Base-by-base conservation (phyloP, 768 basidiomycete genomes). In the Steccherinum ochraceum region DNA sequence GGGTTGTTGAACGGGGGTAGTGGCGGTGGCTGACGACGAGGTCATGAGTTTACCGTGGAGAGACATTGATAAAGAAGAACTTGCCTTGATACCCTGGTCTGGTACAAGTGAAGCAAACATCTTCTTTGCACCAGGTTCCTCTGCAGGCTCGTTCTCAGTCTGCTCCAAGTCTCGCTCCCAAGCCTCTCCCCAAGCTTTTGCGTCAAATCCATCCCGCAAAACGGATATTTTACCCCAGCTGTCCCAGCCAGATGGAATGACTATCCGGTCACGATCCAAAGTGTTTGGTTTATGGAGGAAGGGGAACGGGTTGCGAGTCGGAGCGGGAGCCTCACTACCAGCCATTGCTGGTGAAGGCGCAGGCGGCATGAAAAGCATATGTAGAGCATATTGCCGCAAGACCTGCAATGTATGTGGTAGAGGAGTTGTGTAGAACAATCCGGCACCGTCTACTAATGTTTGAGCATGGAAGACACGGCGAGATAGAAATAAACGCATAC, bases 181-280 rank as follows among this genome's bases (percentile, higher is more conserved):
- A 39, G 82, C 86, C 51, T 88, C 86, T 3, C 83, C 86, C 83
- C 85, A 88, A 44, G 72, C 62, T 53, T 81, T 84, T 1, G 89
- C 83, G 48, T 96, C 93, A 59, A 97, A 99, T 0, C 89, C 89
- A 39, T 98, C 96, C 50, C 93, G 72, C 49, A 98, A 69, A 1
- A 97, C 86, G 2, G 77, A 73, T 51, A 97, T 95, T 72, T 97
- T 98, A 0, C 94, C 93, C 89, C 92, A 96, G 57, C 89, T 91
- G 63, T 98, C 96, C 96, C 96, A 99, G 1, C 96, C 96, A 1
- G 91, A 80, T 1, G 95, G 96, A 4, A 98, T 83, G 41, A 96
- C 80, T 47, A 97, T 86, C 12, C 81, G 84, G 61, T 97, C 94
- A 25, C 96, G 83, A 64, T 98, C 96, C 43, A 98, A 73, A 0